These are phyloP conservation scores for Cicer arietinum DNA, from an alignment of 306 rosid species.

Conservation along the genomic window DNA sequence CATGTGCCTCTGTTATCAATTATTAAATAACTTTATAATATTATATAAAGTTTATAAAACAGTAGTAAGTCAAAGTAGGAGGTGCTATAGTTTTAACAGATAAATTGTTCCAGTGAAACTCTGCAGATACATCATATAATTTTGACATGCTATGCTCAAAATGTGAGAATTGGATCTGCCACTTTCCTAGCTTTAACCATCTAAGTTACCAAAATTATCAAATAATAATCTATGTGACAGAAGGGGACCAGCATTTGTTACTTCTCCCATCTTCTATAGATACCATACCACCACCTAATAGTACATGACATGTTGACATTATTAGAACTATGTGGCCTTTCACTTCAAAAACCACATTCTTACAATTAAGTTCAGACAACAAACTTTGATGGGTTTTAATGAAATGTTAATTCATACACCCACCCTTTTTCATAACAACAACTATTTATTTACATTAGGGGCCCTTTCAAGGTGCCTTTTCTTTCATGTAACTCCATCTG, in stretches of 20 bases:
- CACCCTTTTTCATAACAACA: constrained; percentile 17
- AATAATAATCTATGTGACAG: constrained; percentile 19
- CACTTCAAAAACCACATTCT: constrained; percentile 44
- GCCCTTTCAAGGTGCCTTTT: constrained; percentile 40
- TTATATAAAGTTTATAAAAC: constrained; percentile 15
- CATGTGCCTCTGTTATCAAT: constrained; percentile 50
- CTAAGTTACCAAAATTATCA: constrained; percentile 36
- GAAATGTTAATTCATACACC: constrained; percentile 43
- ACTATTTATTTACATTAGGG: constrained; percentile 24
- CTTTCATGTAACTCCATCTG: constrained; percentile 43
- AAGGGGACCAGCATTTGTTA: constrained; percentile 41
- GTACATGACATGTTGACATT: constrained; percentile 39
- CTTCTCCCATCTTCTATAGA: constrained; percentile 25
- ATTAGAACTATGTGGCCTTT: constrained; percentile 11
- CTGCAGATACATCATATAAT: constrained; percentile 19
- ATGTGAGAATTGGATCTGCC: constrained; percentile 30
- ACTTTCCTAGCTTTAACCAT: constrained; percentile 31
- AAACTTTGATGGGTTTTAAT: constrained; percentile 46
- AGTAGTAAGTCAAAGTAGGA: constrained; percentile 12
- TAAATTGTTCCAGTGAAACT: constrained; percentile 29
- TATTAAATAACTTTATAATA: constrained; percentile 10
- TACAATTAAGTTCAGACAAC: constrained; percentile 49
- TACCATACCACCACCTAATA: constrained; percentile 17
- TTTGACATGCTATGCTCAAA: constrained; percentile 41
- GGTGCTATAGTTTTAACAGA: constrained; percentile 24